Conservation (phyloP, 2,329 filamentous ascomycete genomes). For the Didymella pinodella region DNA sequence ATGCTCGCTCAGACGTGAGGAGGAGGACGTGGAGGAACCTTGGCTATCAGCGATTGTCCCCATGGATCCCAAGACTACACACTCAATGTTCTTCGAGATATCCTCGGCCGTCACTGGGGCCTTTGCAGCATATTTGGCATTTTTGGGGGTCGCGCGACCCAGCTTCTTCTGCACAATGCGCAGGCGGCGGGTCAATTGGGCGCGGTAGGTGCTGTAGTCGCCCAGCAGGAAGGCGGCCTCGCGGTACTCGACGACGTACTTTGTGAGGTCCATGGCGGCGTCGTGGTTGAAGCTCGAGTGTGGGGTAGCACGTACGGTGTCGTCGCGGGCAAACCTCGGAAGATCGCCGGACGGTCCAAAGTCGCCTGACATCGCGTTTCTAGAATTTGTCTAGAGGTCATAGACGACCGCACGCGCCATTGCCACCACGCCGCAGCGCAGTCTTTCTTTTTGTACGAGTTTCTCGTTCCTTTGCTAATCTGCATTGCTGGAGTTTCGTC, state of each 20-base stretch:
- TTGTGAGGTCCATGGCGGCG: slow-evolving; percentile 83
- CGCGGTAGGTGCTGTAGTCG: slow-evolving; percentile 86
- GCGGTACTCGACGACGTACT: slow-evolving; percentile 78
- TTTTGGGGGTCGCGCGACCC: slow-evolving; percentile 81
- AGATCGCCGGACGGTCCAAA: neutral
- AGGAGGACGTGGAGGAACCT: slow-evolving; percentile 67
- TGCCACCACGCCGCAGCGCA: slow-evolving; percentile 15
- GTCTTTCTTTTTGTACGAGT: slow-evolving; percentile 1
- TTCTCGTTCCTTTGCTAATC: neutral
- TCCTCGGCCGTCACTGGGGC: slow-evolving; percentile 75
- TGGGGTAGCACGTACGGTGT: slow-evolving; percentile 9
- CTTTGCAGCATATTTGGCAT: slow-evolving; percentile 82
- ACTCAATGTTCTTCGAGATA: slow-evolving; percentile 79
- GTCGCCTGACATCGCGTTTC: slow-evolving; percentile 14
- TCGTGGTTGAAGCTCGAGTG: slow-evolving; percentile 14
- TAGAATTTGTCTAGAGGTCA: slow-evolving; percentile 13
- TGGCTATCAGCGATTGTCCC: slow-evolving; percentile 9
- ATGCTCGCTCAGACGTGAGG: slow-evolving; percentile 86
- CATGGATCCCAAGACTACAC: slow-evolving; percentile 43
- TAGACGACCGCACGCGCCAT: slow-evolving; percentile 20
- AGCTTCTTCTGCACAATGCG: slow-evolving; percentile 86
- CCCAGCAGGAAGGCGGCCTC: slow-evolving; percentile 86
- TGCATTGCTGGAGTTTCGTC: slow-evolving; percentile 12
- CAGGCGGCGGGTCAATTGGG: slow-evolving; percentile 79
- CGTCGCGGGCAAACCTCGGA: slow-evolving; percentile 1